Percentiles rank a stretch among this genome's conserved stretches.
These are phyloP conservation scores for Eucalyptus urophylla DNA, from an alignment of 345 rosid species.

Conservation along the genomic window DNA sequence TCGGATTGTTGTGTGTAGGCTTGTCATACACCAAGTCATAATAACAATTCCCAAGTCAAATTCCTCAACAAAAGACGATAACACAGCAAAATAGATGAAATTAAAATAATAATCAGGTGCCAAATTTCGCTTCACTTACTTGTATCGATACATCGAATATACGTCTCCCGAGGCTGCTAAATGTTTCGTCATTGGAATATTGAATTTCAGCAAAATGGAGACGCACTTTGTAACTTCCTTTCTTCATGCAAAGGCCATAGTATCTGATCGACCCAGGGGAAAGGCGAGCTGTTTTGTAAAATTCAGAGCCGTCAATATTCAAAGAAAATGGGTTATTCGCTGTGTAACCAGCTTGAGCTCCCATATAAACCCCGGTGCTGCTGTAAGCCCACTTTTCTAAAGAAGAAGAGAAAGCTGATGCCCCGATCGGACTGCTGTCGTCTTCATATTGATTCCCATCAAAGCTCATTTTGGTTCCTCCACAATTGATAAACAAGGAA, in stretches of 20 bases:
- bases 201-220: constrained; percentile 92
- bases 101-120: not conserved
- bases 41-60: not conserved
- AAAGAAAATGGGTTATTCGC: constrained; percentile 14
- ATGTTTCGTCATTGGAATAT: constrained; percentile 37
- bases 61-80: not conserved
- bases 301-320: constrained; percentile 11
- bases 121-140: constrained; percentile 9
- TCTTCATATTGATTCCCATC: constrained; percentile 28
- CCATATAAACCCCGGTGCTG: constrained; percentile 48
- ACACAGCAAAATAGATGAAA: not conserved
- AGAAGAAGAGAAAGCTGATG: constrained; percentile 15
- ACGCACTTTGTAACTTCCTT: constrained; percentile 43
- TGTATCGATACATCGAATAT: constrained; percentile 71
- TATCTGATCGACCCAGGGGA: constrained; percentile 70
- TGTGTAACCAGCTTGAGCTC: not conserved
- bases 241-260: constrained; percentile 61
- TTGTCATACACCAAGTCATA: not conserved
- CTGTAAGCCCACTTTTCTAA: constrained; percentile 59
- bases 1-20: not conserved
- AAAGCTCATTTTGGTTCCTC: constrained; percentile 16
- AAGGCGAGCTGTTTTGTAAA: constrained; percentile 55
- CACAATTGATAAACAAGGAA: constrained; percentile 74
- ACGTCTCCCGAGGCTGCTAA: constrained; percentile 56
- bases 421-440: constrained; percentile 22